These are phyloP conservation scores for Aleurites moluccanus DNA, from an alignment of 441 rosid genomes.

Conservation along the genomic window DNA sequence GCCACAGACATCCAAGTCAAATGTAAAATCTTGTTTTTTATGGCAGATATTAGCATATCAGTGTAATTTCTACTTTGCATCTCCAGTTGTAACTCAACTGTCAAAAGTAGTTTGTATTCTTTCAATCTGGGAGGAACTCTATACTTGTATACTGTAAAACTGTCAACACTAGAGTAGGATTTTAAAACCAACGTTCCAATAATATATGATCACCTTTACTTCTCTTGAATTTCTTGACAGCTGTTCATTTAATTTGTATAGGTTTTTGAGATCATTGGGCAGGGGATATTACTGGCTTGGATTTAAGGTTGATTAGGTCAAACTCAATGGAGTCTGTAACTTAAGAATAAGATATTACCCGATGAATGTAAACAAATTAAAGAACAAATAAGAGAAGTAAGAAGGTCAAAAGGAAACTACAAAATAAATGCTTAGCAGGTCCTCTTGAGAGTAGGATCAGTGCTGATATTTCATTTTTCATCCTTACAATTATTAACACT, in stretches of 20 bases:
- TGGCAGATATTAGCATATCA: neutral
- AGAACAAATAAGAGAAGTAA: neutral
- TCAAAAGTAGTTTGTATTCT: neutral
- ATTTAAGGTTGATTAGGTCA: constrained; percentile 7
- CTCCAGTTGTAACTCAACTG: neutral
- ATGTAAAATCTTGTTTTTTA: neutral
- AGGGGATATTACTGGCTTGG: no score
- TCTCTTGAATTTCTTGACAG: neutral
- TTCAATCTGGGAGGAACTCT: neutral
- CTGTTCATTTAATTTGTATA: neutral
- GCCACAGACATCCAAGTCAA: neutral
- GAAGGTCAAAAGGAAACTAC: neutral
- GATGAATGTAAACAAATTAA: neutral
- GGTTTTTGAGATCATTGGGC: no score
- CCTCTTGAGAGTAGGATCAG: neutral
- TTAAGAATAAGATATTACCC: neutral
- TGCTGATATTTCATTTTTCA: neutral
- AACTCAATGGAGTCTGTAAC: neutral
- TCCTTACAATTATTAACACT: neutral
- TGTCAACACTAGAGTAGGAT: neutral
- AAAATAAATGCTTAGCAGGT: neutral
- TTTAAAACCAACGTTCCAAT: neutral
- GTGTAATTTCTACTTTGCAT: neutral
- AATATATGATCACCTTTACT: neutral
- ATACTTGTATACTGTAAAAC: neutral